A percentile compares a stretch with the other conserved stretches of the same genome.
Evolutionary conservation across 2,329 filamentous ascomycete genomes (phyloP).

Genomic region (Trichoderma citrinoviride): DNA sequence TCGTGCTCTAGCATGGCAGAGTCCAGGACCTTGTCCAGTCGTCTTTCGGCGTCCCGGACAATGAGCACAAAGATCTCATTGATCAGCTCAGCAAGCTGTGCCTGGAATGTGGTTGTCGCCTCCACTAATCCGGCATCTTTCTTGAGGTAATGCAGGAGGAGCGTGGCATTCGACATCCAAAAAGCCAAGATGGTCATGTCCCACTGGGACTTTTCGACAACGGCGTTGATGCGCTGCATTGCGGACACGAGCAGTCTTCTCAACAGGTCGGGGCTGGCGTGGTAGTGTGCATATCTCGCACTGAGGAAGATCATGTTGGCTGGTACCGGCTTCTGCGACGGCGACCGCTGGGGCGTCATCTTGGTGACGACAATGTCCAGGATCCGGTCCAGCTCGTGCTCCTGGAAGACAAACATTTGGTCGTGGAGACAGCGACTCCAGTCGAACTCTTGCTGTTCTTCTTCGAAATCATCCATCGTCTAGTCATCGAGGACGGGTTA

Average conservation of each 20-base stretch:
- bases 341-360: constrained; percentile 94
- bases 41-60: constrained; percentile 89
- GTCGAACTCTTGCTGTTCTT: constrained; percentile 90
- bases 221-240: constrained; percentile 94
- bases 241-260: constrained; percentile 77
- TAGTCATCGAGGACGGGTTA: constrained; percentile 30
- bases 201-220: constrained; percentile 95
- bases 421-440: constrained; percentile 94
- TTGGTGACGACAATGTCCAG: constrained; percentile 95
- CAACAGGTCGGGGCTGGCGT: constrained; percentile 82
- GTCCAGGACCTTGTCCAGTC: constrained; percentile 94
- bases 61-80: constrained; percentile 99
- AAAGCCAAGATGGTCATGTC: constrained; percentile 99
- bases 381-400: constrained; percentile 85
- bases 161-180: constrained; percentile 95
- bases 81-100: constrained; percentile 88
- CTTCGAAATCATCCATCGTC: constrained; percentile 75
- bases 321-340: constrained; percentile 95
- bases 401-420: constrained; percentile 99
- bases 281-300: constrained; percentile 94
- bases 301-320: constrained; percentile 96
- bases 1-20: constrained; percentile 95
- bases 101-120: constrained; percentile 83
- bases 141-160: constrained; percentile 94
- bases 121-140: constrained; percentile 82